These are phyloP conservation scores for Zasmidium citrigriseum DNA, from an alignment of 2,329 filamentous ascomycete genomes.

Conservation along the genomic window DNA sequence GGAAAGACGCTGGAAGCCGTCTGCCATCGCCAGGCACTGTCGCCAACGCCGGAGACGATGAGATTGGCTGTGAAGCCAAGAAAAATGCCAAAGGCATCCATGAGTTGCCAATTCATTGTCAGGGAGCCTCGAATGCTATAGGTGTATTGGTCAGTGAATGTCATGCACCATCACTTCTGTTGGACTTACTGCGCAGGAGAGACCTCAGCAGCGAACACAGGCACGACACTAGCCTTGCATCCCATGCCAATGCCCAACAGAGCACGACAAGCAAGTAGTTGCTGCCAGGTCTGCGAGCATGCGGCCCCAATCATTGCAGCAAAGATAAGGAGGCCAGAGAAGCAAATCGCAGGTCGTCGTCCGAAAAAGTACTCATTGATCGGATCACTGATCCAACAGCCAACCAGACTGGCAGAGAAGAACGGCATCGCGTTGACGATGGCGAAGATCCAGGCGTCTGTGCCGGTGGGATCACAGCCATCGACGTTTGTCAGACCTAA, in stretches of 20 bases:
- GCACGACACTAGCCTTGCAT: conserved; percentile 34
- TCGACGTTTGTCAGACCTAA: background rate
- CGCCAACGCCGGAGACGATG: conserved; percentile 23
- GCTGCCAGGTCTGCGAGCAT: conserved; percentile 28
- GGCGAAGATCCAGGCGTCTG: conserved; percentile 32
- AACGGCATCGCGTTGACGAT: conserved; percentile 37
- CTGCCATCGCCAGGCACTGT: conserved; percentile 32
- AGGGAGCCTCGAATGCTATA: conserved; percentile 18
- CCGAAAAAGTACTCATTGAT: conserved; percentile 36
- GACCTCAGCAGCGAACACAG: conserved; percentile 37
- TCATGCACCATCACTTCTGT: too few relatives aligned
- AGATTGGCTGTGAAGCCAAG: conserved; percentile 33
- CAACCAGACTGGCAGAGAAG: conserved; percentile 33
- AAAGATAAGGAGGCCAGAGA: conserved; percentile 33
- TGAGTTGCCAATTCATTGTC: conserved; percentile 37
- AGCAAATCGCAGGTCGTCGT: conserved; percentile 30
- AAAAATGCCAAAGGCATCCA: conserved; percentile 35
- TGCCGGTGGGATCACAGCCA: conserved; percentile 5
- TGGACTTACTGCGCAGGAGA: conserved; percentile 24
- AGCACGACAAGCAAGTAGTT: conserved; percentile 34
- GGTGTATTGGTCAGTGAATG: background rate
- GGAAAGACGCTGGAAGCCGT: conserved; percentile 30
- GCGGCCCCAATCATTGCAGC: conserved; percentile 33
- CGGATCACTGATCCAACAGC: conserved; percentile 35
- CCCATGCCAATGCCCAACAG: conserved; percentile 38